Conservation (phyloP, 139 green algal genomes). For the Coelastrella sp. region DNA sequence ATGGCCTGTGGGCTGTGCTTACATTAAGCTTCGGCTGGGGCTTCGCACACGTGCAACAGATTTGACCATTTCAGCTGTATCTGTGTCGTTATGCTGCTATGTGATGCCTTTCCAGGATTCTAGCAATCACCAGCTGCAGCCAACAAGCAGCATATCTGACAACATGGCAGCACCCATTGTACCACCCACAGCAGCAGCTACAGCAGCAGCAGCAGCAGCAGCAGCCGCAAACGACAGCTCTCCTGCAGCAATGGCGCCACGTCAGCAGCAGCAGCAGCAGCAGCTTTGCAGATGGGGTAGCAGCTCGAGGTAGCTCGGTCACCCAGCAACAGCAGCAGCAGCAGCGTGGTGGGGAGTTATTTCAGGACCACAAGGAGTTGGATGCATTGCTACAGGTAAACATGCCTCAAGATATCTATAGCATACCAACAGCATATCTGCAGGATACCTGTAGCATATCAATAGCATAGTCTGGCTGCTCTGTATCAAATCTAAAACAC, state of each 20-base stretch:
- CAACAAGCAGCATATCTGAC: background rate
- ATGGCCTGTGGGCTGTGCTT: too few relatives aligned
- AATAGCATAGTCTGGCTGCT: too few relatives aligned
- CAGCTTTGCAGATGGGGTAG: background rate
- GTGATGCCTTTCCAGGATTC: too few relatives aligned
- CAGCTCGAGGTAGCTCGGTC: background rate
- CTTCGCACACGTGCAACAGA: too few relatives aligned
- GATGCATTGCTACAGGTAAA: background rate
- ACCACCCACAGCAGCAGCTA: background rate
- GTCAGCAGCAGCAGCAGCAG: background rate
- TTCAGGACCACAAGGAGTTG: background rate
- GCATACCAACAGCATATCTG: too few relatives aligned
- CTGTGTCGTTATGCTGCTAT: too few relatives aligned
- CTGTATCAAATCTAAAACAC: too few relatives aligned
- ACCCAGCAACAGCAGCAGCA: background rate
- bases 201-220: background rate
- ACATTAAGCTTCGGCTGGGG: too few relatives aligned
- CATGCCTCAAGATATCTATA: background rate
- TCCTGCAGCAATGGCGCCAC: background rate
- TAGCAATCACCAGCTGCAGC: background rate
- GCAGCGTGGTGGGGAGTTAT: too few relatives aligned
- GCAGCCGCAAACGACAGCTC: background rate
- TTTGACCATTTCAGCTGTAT: too few relatives aligned
- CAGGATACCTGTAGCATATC: too few relatives aligned
- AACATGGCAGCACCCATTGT: background rate